A percentile compares a stretch with the other conserved stretches of the same genome.
phyloP scores from a whole-genome alignment of 805 yeast species.

The Blastobotrys peoriensis region DNA sequence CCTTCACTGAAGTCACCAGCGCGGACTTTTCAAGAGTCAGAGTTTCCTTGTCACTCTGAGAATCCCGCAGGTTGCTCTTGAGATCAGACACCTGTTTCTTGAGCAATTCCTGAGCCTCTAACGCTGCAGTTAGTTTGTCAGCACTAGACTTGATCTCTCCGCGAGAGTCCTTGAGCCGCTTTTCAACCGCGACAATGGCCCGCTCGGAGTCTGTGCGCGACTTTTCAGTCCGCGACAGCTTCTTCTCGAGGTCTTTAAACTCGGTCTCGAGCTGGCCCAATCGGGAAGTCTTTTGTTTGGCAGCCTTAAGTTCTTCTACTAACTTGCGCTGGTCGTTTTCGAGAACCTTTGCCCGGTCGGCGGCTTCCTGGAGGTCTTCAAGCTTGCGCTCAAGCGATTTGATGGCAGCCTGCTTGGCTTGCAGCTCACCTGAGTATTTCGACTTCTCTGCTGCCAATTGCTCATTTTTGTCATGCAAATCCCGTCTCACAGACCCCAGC shows the following conservation, averaged over 20 bases:
- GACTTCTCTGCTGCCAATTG: conserved; percentile 9
- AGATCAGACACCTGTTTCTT: conserved; percentile 15
- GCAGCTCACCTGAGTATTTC: conserved; percentile 16
- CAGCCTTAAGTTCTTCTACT: conserved; percentile 17
- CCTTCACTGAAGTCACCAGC: conserved; percentile 4
- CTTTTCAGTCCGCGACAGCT: conserved; percentile 18
- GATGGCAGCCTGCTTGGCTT: conserved; percentile 18
- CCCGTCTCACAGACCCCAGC: conserved; percentile 11
- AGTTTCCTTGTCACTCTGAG: conserved; percentile 16
- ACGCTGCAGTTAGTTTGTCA: conserved; percentile 3
- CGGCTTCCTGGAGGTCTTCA: conserved; percentile 8
- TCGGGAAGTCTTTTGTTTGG: conserved; percentile 15
- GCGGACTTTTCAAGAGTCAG: conserved; percentile 16
- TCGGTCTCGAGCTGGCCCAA: conserved; percentile 15
- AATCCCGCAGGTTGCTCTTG: conserved; percentile 17
- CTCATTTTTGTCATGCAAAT: conserved; percentile 15
- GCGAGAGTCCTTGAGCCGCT: conserved; percentile 6
- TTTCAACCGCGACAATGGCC: conserved; percentile 9
- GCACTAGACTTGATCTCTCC: conserved; percentile 5
- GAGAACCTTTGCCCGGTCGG: conserved; percentile 5
- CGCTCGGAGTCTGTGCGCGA: conserved; percentile 15
- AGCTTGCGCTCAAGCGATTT: conserved; percentile 13
- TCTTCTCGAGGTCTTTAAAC: conserved; percentile 13
- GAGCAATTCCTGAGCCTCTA: conserved; percentile 9
- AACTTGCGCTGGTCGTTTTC: conserved; percentile 14